Conservation (phyloP, 1,139 yeast species). For the Spathaspora sp. region DNA sequence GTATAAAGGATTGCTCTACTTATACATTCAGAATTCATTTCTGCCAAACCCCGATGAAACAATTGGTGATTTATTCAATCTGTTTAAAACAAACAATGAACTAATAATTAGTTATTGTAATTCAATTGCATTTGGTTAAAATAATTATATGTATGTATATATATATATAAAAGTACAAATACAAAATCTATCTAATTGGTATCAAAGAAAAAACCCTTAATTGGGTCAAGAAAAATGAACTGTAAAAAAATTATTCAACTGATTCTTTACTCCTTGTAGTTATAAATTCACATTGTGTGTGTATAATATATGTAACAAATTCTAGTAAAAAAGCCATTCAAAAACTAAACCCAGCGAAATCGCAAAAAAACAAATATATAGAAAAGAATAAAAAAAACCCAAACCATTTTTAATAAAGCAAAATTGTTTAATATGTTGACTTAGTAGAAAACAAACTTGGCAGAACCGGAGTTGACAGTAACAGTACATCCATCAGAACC, state of each 20-base stretch:
- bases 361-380: conserved; percentile 1
- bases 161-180: neutral
- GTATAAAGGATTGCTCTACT: conserved; percentile 23
- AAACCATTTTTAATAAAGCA: neutral
- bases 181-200: neutral
- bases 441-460: conserved; percentile 60
- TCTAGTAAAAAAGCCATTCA: neutral
- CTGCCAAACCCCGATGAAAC: conserved; percentile 61
- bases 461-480: conserved; percentile 64
- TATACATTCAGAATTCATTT: conserved; percentile 59
- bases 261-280: no score
- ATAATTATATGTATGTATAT: neutral
- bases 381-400: conserved; percentile 1
- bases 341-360: conserved; percentile 1
- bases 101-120: conserved; percentile 56
- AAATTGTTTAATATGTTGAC: neutral
- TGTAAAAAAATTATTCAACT: neutral
- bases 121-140: conserved; percentile 56
- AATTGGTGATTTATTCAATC: conserved; percentile 45
- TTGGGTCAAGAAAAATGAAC: neutral
- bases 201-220: neutral
- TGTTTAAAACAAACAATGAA: conserved; percentile 50
- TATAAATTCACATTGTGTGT: no score
- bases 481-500: conserved; percentile 80
- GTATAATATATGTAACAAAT: neutral